Evolutionary conservation across 176 grass and related monocot genomes (phyloP).

Genomic region (Pharus latifolius): DNA sequence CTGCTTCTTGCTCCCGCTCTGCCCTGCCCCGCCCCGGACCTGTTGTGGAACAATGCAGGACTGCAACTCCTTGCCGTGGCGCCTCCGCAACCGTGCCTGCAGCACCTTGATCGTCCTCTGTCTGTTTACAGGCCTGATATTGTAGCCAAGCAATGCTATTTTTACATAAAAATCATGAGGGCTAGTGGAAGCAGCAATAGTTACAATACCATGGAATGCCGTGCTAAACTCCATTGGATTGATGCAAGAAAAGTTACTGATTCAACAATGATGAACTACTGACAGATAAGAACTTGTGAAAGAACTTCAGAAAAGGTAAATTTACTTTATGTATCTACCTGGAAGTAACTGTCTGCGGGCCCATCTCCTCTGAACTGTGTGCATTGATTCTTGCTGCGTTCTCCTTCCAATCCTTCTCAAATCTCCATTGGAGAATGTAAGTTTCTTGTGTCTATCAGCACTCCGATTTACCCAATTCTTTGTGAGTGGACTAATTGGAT

Average conservation of each 20-base stretch:
- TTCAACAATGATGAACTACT: too few species aligned
- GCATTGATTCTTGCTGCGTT: slow-evolving; percentile 7
- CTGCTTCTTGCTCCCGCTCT: not conserved
- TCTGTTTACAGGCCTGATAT: too few species aligned
- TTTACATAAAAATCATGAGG: too few species aligned
- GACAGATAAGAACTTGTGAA: too few species aligned
- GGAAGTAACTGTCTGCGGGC: not conserved
- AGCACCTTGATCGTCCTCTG: too few species aligned
- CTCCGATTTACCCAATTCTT: slow-evolving; percentile 10
- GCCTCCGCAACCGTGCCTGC: slow-evolving; percentile 24
- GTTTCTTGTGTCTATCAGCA: slow-evolving; percentile 12
- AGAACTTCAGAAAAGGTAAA: too few species aligned
- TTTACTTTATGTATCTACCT: too few species aligned
- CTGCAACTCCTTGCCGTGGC: slow-evolving; percentile 27
- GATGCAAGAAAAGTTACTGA: too few species aligned
- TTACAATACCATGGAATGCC: too few species aligned
- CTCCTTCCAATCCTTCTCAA: slow-evolving; percentile 26
- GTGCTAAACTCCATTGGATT: too few species aligned
- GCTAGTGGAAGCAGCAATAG: too few species aligned
- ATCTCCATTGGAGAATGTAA: not conserved
- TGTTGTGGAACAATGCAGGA: slow-evolving; percentile 29
- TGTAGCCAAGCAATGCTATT: too few species aligned
- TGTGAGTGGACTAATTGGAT: slow-evolving; percentile 1
- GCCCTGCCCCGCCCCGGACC: not conserved
- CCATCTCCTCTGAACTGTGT: slow-evolving; percentile 15